Base-by-base conservation (phyloP, 2,329 filamentous ascomycete species). In the Diplodia corticola region DNA sequence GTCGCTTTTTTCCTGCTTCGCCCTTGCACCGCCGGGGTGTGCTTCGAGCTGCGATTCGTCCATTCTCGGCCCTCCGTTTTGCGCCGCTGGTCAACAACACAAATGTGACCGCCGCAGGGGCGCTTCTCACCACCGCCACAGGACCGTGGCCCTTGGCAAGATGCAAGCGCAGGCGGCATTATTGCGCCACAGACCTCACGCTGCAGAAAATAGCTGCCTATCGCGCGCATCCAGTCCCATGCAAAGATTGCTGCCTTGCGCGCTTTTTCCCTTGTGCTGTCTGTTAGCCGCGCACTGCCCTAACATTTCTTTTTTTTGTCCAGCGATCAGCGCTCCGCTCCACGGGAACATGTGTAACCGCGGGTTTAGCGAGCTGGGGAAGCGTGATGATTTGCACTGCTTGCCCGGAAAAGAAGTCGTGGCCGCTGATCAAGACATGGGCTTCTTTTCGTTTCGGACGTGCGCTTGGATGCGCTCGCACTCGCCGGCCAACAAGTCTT, bases 171-270 rank as follows among this genome's bases (percentile, higher is more conserved):
- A 10, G 24, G 28, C 17, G 33, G 33, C 9, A 3, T 7, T 10
- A 35, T 57, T n/a, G 55, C 57, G 57, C 57, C 57, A 61, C 57
- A 28, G 26, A 49, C 57, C 44, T 49, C 57, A 61, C 40, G 5
- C 12, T 24, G 40, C 57, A 61, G 12, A 20, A 59, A 26, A 26
- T 20, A 2, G 33, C 33, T 35, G 33, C 33, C 10, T 26, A 5
- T 17, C 24, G 17, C 26, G 10, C 40, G 37, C 37, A 20, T n/a
- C 15, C 37, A 44, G 10, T 33, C 17, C 35, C 24, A 17, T 12
- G 35, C 53, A n/a, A 57, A n/a, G 10, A 33, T 54, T 20, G 26
- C 33, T 26, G 9, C 53, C 24, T 22, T 9, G 35, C 13, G n/a
- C 40, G 40, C 9, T 13, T 44, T 44, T 44, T 20, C 4, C 5